phyloP scores from a whole-genome alignment of 1,139 yeast species.

The Yamadazyma friedrichii region DNA sequence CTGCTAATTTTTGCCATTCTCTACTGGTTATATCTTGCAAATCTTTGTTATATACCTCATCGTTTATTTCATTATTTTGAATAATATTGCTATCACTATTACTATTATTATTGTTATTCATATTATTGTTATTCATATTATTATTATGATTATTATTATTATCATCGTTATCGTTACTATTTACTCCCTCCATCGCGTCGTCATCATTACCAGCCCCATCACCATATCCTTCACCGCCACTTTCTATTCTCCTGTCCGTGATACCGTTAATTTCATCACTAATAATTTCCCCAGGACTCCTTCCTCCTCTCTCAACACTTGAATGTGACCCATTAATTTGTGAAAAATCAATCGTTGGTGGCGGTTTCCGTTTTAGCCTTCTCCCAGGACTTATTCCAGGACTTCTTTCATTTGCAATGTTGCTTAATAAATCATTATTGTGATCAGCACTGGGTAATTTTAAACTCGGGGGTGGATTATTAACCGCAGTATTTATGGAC shows the following conservation, averaged over 20 bases:
- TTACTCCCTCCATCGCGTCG: background rate
- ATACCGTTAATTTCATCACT: background rate
- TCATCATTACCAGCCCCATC: background rate
- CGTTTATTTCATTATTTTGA: background rate
- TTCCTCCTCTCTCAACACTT: slow-evolving; percentile 9
- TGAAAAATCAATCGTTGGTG: slow-evolving; percentile 45
- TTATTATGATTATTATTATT: background rate
- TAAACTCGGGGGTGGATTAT: background rate
- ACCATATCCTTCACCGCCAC: background rate
- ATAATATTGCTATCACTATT: background rate
- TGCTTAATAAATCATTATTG: background rate
- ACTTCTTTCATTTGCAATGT: slow-evolving; percentile 1
- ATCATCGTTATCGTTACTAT: background rate
- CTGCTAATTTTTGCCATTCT: slow-evolving; percentile 72
- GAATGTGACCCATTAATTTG: slow-evolving; percentile 31
- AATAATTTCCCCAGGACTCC: background rate
- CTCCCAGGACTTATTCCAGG: slow-evolving; percentile 10
- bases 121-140: background rate
- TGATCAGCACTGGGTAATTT: background rate
- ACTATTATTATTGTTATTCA: background rate
- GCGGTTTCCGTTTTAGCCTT: slow-evolving; percentile 33
- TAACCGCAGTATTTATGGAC: slow-evolving; percentile 9
- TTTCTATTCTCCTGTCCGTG: background rate
- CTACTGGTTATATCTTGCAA: slow-evolving; percentile 66
- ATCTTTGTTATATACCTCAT: slow-evolving; percentile 16